phyloP scores from a whole-genome alignment of 345 rosid genomes.

The Dipteronia dyeriana region DNA sequence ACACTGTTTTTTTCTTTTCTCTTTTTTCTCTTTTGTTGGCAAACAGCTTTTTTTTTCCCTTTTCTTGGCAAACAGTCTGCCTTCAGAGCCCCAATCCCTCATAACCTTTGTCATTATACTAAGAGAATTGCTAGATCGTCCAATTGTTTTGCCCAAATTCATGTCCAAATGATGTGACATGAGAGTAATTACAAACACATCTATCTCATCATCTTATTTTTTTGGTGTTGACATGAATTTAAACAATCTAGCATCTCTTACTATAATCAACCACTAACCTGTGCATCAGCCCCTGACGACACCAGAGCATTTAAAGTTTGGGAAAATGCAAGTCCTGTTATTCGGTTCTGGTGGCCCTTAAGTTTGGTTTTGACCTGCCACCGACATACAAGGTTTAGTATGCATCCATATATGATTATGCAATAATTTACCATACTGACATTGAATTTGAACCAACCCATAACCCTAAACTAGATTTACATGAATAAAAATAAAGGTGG shows the following conservation, averaged over 20 bases:
- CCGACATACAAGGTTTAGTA: not conserved
- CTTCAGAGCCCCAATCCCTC: not conserved
- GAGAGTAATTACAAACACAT: not conserved
- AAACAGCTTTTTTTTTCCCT: not conserved
- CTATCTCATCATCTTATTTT: not conserved
- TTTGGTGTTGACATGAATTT: too few species aligned
- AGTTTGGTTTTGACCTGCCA: constrained; percentile 71
- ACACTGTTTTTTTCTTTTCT: too few species aligned
- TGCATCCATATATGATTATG: constrained; percentile 6
- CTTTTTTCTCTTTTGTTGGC: too few species aligned
- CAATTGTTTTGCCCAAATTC: too few species aligned
- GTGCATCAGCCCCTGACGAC: constrained; percentile 90
- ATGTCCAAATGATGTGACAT: not conserved
- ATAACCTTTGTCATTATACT: not conserved
- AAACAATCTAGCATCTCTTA: not conserved
- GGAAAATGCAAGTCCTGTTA: constrained; percentile 86
- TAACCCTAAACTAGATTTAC: too few species aligned
- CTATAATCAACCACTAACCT: constrained; percentile 39
- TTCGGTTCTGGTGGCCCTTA: constrained; percentile 79
- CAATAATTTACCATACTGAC: not conserved
- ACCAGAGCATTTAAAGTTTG: constrained; percentile 60
- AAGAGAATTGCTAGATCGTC: not conserved
- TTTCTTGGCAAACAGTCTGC: not conserved
- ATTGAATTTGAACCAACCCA: not conserved
- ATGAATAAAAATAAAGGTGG: too few species aligned